Evolutionary conservation across 768 basidiomycete species (phyloP).

Genomic region (Mrakia blollopis): DNA sequence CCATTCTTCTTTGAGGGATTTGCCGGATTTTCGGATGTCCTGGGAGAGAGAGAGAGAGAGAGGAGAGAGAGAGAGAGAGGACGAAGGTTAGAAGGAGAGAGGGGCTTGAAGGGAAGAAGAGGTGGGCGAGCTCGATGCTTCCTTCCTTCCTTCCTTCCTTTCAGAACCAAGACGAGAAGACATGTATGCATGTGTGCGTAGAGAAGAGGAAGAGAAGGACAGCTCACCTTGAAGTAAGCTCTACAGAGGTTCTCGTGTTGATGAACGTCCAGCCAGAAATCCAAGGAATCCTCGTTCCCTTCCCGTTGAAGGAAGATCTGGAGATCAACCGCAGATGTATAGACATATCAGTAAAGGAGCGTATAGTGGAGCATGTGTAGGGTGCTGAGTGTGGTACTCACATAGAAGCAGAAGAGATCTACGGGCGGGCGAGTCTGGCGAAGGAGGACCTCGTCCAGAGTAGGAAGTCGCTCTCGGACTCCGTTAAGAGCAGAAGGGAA

Average conservation of each 20-base stretch:
- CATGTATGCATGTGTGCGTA: not conserved
- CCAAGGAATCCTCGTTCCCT: slow-evolving; percentile 89
- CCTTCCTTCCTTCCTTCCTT: too few relatives aligned
- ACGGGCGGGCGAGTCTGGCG: slow-evolving; percentile 88
- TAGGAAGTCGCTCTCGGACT: slow-evolving; percentile 19
- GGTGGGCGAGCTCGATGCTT: not conserved
- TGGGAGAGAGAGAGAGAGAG: slow-evolving; percentile 21
- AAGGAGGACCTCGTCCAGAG: slow-evolving; percentile 67
- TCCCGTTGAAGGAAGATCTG: slow-evolving; percentile 94
- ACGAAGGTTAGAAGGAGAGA: too few relatives aligned
- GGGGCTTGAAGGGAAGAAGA: not conserved
- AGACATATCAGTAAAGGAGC: not conserved
- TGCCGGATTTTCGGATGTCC: slow-evolving; percentile 90
- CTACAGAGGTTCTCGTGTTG: slow-evolving; percentile 98
- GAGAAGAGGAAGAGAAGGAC: not conserved
- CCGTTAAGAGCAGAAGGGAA: slow-evolving; percentile 24
- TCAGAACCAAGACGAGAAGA: too few relatives aligned
- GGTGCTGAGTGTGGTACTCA: too few relatives aligned
- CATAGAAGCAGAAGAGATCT: slow-evolving; percentile 98
- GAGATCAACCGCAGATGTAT: not conserved
- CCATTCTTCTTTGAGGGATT: slow-evolving; percentile 93
- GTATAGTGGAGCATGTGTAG: not conserved
- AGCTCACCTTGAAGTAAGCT: slow-evolving; percentile 79
- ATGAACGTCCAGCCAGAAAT: slow-evolving; percentile 98
- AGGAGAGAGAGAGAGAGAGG: not conserved